These are phyloP conservation scores for Olyra latifolia DNA, from an alignment of 176 grass and related monocot species.

Conservation along the genomic window DNA sequence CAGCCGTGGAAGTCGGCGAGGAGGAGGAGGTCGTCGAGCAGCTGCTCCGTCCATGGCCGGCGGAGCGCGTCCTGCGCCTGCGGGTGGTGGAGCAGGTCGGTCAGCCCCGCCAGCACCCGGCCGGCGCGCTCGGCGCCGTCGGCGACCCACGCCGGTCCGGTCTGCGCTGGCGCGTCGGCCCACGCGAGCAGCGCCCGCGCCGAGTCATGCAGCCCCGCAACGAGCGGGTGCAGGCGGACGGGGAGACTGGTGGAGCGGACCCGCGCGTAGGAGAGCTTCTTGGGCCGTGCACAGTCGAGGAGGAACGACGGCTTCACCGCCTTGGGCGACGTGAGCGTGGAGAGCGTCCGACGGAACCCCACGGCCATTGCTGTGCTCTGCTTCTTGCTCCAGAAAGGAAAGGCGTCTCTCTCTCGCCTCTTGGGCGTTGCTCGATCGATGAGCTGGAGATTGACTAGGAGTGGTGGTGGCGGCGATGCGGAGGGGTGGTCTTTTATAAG, in stretches of 20 bases:
- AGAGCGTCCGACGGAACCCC: conserved; percentile 48
- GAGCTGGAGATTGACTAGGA: not conserved
- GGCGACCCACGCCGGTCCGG: conserved; percentile 34
- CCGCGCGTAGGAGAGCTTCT: conserved; percentile 51
- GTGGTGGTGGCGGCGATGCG: not conserved
- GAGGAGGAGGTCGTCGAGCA: conserved; percentile 60
- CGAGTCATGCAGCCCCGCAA: conserved; percentile 50
- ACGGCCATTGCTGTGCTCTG: conserved; percentile 31
- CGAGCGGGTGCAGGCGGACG: conserved; percentile 60
- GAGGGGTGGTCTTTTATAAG: conserved; percentile 41
- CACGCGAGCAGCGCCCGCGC: conserved; percentile 38
- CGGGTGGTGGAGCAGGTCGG: conserved; percentile 58
- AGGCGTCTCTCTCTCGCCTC: not conserved
- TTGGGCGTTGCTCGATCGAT: not conserved
- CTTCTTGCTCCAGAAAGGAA: not conserved
- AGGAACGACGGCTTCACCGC: conserved; percentile 39
- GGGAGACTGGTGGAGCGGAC: conserved; percentile 59
- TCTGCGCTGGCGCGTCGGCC: conserved; percentile 37
- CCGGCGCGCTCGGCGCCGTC: conserved; percentile 25
- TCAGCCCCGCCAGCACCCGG: conserved; percentile 6
- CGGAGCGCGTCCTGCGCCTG: conserved; percentile 58
- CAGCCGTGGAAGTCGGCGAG: conserved; percentile 52
- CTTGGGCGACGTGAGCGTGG: conserved; percentile 41
- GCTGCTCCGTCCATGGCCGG: conserved; percentile 46
- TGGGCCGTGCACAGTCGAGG: conserved; percentile 52